Evolutionary conservation across 1,284 basidiomycete species (phyloP).

Genomic region (Austroboletus rostrupii): DNA sequence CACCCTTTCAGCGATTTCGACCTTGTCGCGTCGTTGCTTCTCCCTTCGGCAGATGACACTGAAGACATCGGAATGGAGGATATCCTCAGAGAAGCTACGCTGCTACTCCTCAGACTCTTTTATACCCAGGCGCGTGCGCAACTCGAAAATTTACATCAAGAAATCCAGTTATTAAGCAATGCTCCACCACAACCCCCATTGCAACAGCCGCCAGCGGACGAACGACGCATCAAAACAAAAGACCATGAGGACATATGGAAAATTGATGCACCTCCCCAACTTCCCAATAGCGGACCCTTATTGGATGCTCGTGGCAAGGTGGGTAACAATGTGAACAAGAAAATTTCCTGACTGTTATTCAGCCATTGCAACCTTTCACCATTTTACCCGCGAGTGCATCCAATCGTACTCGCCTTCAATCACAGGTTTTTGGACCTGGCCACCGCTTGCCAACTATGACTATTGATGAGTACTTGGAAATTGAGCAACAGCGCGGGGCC

Average conservation of each 20-base stretch:
- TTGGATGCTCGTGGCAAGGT: slow-evolving; percentile 78
- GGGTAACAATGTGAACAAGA: not conserved
- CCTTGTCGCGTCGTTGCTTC: slow-evolving; percentile 60
- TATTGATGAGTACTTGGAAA: slow-evolving; percentile 91
- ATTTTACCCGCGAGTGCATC: slow-evolving; percentile 74
- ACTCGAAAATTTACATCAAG: slow-evolving; percentile 67
- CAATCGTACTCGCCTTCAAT: slow-evolving; percentile 68
- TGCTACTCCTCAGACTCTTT: slow-evolving; percentile 71
- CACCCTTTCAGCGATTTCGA: slow-evolving; percentile 49
- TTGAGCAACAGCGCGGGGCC: slow-evolving; percentile 81
- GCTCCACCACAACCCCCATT: slow-evolving; percentile 40
- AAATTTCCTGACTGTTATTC: slow-evolving; percentile 5
- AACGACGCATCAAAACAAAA: slow-evolving; percentile 34
- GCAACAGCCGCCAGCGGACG: slow-evolving; percentile 32
- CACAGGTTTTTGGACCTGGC: slow-evolving; percentile 83
- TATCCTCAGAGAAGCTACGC: slow-evolving; percentile 57
- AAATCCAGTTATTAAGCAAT: slow-evolving; percentile 66
- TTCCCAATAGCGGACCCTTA: slow-evolving; percentile 59
- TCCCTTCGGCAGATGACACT: slow-evolving; percentile 43
- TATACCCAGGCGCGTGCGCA: slow-evolving; percentile 71
- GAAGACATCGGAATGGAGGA: slow-evolving; percentile 62
- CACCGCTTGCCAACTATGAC: slow-evolving; percentile 93
- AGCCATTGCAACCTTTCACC: slow-evolving; percentile 86
- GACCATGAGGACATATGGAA: slow-evolving; percentile 69
- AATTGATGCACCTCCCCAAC: slow-evolving; percentile 54